Base-by-base conservation (phyloP, 1,284 basidiomycete species). In the Apiotrichum porosum region DNA sequence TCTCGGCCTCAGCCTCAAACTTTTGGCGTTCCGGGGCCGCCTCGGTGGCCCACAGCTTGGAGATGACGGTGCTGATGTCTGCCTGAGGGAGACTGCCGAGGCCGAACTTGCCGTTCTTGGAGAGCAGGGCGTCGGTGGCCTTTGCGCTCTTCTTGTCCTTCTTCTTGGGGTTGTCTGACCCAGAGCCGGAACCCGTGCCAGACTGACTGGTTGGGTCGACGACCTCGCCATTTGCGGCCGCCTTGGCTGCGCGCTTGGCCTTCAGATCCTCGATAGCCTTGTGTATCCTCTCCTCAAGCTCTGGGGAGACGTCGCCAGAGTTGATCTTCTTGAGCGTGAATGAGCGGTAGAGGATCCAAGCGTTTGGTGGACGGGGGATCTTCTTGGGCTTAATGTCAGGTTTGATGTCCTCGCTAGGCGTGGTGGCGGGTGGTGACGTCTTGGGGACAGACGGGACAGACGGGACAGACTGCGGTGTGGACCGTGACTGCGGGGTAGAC, bases 291-390 rank as follows among this genome's bases (percentile, higher is more conserved):
- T 21, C 34, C 19, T 44, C 35, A 18, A 44, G 36, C 8, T 26
- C 43, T 4, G 18, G 13, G 6, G 41, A 22, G n/a, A 42, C 18
- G 13, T 42, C 13, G 4, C 41, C 41, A 10, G 21, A 24, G 32
- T 31, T 38, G 15, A 54, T 37, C 36, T 43, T 45, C 12, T 35
- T 26, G 46, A 82, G 77, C 63, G 80, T 83, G 57, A 83, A 80
- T 3, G 84, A 83, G 35, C 90, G 82, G 68, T 89, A 95, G n/a
- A 94, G 62, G 53, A 95, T 93, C 88, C 88, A 94, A 0, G 90
- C 84, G 68, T 94, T 94, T 15, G 84, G 83, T 3, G 91, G 91
- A 0, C 89, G 80, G 23, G 53, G 49, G 5, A 44, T 38, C 28
- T 54, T 54, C 10, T 34, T 13, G 4, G 31, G 26, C 26, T 28